These are phyloP conservation scores for Scutellaria baicalensis DNA, from an alignment of 257 asterid species.

Conservation along the genomic window DNA sequence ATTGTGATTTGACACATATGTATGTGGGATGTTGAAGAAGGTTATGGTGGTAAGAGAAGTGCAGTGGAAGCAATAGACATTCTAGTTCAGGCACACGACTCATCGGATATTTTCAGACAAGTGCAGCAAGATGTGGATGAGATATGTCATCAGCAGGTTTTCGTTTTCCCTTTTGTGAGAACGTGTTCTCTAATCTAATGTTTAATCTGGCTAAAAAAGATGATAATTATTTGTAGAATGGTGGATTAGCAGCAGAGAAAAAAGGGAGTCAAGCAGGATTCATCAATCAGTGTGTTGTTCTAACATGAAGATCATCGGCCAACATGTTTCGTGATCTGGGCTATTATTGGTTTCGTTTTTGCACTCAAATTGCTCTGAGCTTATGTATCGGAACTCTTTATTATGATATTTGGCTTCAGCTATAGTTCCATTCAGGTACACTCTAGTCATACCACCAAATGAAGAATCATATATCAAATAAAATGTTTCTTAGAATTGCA, in stretches of 20 bases:
- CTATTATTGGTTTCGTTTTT: constrained; percentile 52
- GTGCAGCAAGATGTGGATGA: constrained; percentile 15
- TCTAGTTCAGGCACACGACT: constrained; percentile 22
- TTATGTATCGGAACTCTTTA: constrained; percentile 38
- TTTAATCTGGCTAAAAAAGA: too few relatives aligned
- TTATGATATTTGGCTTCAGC: constrained; percentile 29
- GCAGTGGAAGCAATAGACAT: constrained; percentile 27
- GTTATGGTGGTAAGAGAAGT: constrained; percentile 14
- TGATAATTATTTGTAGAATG: too few relatives aligned
- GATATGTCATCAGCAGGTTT: not conserved
- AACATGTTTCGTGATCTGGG: constrained; percentile 52
- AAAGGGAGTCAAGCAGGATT: constrained; percentile 28
- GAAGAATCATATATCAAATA: too few relatives aligned
- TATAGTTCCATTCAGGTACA: constrained; percentile 34
- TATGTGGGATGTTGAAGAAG: constrained; percentile 29
- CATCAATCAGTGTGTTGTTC: constrained; percentile 31
- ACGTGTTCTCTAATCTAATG: too few relatives aligned
- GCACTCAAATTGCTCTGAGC: constrained; percentile 25
- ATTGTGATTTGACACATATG: not conserved
- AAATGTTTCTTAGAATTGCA: too few relatives aligned
- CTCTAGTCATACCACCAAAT: too few relatives aligned
- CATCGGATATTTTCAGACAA: constrained; percentile 22
- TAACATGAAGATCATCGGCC: constrained; percentile 30
- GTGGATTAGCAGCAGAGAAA: constrained; percentile 11
- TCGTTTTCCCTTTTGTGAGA: too few relatives aligned